Conservation (phyloP, 331 rosid species). For the Malus hybrid region DNA sequence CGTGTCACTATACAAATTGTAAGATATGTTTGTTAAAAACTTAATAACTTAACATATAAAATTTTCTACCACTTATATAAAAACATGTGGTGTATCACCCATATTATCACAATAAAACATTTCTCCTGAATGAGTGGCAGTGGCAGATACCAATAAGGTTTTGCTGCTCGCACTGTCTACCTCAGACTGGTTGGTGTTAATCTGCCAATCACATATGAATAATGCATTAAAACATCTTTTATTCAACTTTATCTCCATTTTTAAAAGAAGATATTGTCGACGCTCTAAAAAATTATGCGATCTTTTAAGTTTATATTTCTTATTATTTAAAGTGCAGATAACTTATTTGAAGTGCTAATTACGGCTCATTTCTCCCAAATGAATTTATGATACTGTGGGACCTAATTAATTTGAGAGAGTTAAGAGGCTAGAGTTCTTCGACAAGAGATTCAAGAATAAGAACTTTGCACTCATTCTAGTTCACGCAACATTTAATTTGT, state of each 20-base stretch:
- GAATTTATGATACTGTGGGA: neutral
- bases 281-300: neutral
- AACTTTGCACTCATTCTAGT: neutral
- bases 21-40: too few species aligned
- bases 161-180: neutral
- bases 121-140: neutral
- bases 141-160: neutral
- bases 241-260: neutral
- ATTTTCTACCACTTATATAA: too few species aligned
- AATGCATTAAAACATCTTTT: neutral
- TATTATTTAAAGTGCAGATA: too few species aligned
- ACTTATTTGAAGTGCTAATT: neutral
- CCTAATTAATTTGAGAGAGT: neutral
- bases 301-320: neutral
- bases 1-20: too few species aligned
- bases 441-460: too few species aligned
- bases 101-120: too few species aligned
- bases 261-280: too few species aligned
- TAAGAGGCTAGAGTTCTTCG: neutral
- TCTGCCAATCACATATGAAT: neutral
- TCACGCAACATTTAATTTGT: neutral
- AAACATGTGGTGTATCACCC: too few species aligned
- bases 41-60: too few species aligned
- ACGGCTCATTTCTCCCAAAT: neutral
- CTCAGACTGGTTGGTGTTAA: neutral